phyloP scores from a whole-genome alignment of 371 early-diverging fungal species.

The Apophysomyces ossiformis region DNA sequence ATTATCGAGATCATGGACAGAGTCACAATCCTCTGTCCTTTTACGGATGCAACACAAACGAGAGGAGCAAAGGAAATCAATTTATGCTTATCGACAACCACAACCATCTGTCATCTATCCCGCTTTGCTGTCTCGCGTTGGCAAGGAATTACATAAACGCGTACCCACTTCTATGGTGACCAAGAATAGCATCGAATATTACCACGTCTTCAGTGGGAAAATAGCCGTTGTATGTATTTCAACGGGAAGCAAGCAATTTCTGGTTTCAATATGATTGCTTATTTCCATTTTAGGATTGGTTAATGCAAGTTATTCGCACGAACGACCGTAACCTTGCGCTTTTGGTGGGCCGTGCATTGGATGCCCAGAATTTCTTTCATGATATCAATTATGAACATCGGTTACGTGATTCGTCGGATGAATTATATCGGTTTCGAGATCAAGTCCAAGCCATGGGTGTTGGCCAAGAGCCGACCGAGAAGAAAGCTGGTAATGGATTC shows the following conservation, averaged over 20 bases:
- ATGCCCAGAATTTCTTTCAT: conserved; percentile 81
- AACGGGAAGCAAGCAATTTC: too few species aligned
- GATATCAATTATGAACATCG: conserved; percentile 82
- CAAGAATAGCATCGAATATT: conserved; percentile 81
- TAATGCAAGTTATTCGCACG: conserved; percentile 67
- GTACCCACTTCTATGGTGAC: conserved; percentile 51
- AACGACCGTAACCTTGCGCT: conserved; percentile 83
- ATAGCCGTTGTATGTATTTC: conserved; percentile 74
- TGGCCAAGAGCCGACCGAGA: conserved; percentile 6
- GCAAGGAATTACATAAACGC: conserved; percentile 65
- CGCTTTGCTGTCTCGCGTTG: conserved; percentile 80
- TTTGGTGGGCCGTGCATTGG: conserved; percentile 78
- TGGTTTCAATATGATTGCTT: too few species aligned
- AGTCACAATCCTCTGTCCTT: conserved; percentile 19
- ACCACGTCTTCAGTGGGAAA: conserved; percentile 76
- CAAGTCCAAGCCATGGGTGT: conserved; percentile 16
- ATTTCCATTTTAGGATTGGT: conserved; percentile 51
- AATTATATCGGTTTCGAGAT: conserved; percentile 68
- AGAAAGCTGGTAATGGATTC: conserved; percentile 14
- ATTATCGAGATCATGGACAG: conserved; percentile 1
- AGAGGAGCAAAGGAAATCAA: conserved; percentile 40
- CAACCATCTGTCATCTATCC: conserved; percentile 55
- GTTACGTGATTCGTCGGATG: conserved; percentile 72
- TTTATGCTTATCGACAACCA: conserved; percentile 34
- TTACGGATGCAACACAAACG: conserved; percentile 40